Conservation (phyloP, 75 land plant species). For the Cupressus sempervirens region DNA sequence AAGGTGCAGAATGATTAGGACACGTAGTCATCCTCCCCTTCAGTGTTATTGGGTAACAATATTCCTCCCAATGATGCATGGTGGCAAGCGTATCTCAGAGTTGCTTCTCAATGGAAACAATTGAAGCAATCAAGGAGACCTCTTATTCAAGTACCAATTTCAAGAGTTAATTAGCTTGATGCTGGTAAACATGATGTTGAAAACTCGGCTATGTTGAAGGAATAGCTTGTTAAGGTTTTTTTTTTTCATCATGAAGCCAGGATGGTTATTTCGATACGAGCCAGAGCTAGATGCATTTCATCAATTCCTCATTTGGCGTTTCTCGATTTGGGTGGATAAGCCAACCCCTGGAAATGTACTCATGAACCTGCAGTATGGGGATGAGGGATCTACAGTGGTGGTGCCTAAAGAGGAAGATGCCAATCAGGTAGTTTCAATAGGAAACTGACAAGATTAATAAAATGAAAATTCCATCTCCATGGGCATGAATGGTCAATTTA, state of each 20-base stretch:
- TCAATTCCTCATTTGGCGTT: constrained; percentile 94
- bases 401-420: constrained; percentile 49
- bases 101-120: constrained; percentile 26
- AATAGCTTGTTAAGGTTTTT: constrained; percentile 87
- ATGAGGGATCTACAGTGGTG: constrained; percentile 50
- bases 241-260: constrained; percentile 97
- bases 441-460: too few species aligned
- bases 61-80: constrained; percentile 31
- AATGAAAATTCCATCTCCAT: too few species aligned
- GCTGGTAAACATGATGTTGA: constrained; percentile 88
- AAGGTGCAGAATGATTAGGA: too few species aligned
- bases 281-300: constrained; percentile 90
- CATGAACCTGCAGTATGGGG: constrained; percentile 91
- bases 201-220: constrained; percentile 97
- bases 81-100: constrained; percentile 14
- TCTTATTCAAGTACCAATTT: constrained; percentile 47
- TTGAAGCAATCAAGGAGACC: constrained; percentile 14
- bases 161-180: constrained; percentile 91
- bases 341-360: constrained; percentile 97
- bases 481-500: too few species aligned
- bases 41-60: neutral
- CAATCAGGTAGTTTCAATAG: too few species aligned
- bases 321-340: constrained; percentile 96
- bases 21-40: neutral
- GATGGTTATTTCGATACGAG: constrained; percentile 89